phyloP scores from a whole-genome alignment of 306 rosid species.

The Prunus padus region DNA sequence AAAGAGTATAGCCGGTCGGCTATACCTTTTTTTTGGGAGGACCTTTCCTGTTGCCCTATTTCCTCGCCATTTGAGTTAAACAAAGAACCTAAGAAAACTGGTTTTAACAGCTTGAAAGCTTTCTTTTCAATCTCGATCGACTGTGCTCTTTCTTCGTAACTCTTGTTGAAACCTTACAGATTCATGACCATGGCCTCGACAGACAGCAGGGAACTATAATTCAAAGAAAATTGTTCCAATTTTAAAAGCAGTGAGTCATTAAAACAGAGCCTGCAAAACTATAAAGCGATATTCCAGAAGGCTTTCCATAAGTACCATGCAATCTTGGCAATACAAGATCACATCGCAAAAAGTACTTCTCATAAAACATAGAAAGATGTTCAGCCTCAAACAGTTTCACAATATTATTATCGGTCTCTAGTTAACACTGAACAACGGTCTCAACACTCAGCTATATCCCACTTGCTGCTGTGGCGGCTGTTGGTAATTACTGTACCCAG shows the following conservation, averaged over 20 bases:
- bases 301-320: background rate
- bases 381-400: constrained; percentile 16
- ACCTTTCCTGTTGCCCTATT: too few relatives aligned
- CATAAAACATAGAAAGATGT: background rate
- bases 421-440: background rate
- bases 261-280: background rate
- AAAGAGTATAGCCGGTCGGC: too few relatives aligned
- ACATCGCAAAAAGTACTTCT: constrained; percentile 10
- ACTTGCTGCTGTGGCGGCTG: constrained; percentile 48
- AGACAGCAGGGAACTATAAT: too few relatives aligned
- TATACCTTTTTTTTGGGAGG: accelerated
- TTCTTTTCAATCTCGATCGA: too few relatives aligned
- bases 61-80: too few relatives aligned
- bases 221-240: too few relatives aligned
- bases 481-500: constrained; percentile 75
- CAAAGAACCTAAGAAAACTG: too few relatives aligned
- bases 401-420: constrained; percentile 25
- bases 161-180: too few relatives aligned
- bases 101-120: too few relatives aligned
- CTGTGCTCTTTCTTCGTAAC: too few relatives aligned
- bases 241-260: background rate
- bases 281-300: background rate
- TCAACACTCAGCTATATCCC: constrained; percentile 58
- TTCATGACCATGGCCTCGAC: too few relatives aligned
- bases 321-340: background rate